Base-by-base conservation (phyloP, 768 basidiomycete species). In the Mycena indigotica region DNA sequence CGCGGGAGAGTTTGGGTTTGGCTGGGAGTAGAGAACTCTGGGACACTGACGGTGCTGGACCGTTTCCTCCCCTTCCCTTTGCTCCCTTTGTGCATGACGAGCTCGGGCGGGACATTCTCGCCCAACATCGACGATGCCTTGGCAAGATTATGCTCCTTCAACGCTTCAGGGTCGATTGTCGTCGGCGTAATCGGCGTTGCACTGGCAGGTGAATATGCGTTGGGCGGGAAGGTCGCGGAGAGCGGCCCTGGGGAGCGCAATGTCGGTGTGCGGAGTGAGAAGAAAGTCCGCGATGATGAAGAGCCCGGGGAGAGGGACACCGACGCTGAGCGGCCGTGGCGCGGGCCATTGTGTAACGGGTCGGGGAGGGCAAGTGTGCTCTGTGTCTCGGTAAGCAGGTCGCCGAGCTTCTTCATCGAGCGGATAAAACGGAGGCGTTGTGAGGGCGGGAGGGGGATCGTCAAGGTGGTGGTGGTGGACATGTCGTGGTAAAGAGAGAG, bases 91-190 rank as follows among this genome's bases (percentile, higher is more conserved):
- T 29, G 12, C 1, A 56, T 48, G 2, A 62, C 57, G 41, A 58
- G 53, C 56, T 66, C 63, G 23, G 64, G 57, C 3, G 65, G 65
- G n/a, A 65, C 61, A 52, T 61, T 58, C 58, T 65, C 63, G 23
- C 64, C 65, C 0, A 66, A 41, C 10, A 54, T 53, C 35, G 54
- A 53, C 25, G 15, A 25, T 16, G 64, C 50, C 64, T 66, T 66
- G 13, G 54, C 52, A 46, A 65, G 55, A 39, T 60, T 65, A 41
- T 56, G 60, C 39, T 50, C 52, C 5, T 50, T 28, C 10, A 61
- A 40, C 26, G 39, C 38, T 50, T 35, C 56, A 15, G 56, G 56
- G 32, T 62, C 53, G 28, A 56, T 28, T 23, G 41, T 23, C 16
- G 41, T 23, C 16, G 41, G 41, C 19, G 41, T 45, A 8, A 45